Conservation (phyloP, 169 alveolate species). For the Plasmodium cynomolgi region DNA sequence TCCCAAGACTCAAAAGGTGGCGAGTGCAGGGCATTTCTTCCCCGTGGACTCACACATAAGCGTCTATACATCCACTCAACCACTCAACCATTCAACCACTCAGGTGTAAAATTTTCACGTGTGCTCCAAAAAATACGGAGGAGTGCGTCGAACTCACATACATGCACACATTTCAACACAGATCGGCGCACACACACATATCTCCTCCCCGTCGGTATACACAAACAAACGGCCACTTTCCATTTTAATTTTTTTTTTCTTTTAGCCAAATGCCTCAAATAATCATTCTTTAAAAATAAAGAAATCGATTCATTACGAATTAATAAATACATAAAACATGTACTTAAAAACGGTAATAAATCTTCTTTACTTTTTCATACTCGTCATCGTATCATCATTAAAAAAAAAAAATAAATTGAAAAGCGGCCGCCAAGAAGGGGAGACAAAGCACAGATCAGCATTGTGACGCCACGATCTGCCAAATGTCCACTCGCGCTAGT, state of each 20-base stretch:
- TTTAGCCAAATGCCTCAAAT: constrained; percentile 86
- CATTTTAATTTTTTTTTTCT: constrained; percentile 31
- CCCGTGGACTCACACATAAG: background rate
- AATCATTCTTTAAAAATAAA: constrained; percentile 79
- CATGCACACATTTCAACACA: background rate
- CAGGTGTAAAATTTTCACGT: background rate
- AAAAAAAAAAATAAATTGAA: constrained; percentile 39
- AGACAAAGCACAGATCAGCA: constrained; percentile 54
- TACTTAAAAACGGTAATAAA: constrained; percentile 59
- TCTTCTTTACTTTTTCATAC: constrained; percentile 75
- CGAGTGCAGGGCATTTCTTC: background rate
- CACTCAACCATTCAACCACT: no score
- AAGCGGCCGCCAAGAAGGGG: background rate
- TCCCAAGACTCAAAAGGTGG: background rate
- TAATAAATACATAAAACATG: constrained; percentile 81
- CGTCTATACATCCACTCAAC: background rate
- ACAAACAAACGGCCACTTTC: background rate
- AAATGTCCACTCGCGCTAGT: constrained; percentile 73
- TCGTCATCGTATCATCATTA: constrained; percentile 75
- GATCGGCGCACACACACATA: background rate
- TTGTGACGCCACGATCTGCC: background rate
- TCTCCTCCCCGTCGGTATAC: background rate
- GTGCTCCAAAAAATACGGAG: background rate
- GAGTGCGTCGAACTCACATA: background rate
- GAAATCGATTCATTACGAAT: constrained; percentile 43